Percentiles rank a stretch among this genome's conserved stretches.
Conservation (phyloP, 108 stramenopile species). For the Asterionellopsis glacialis region DNA sequence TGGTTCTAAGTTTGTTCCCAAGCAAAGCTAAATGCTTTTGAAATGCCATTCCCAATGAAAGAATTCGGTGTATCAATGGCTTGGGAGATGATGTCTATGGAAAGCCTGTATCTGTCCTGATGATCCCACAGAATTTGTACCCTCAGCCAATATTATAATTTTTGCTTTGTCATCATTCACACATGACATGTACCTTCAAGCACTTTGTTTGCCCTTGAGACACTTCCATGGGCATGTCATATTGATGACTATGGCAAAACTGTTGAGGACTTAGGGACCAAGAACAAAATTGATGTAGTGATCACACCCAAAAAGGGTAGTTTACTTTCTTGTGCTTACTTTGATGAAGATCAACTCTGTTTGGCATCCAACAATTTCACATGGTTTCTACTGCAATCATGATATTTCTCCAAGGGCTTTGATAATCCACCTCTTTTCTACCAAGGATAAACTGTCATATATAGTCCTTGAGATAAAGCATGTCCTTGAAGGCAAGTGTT, state of each 20-base stretch:
- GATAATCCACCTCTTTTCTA: slow-evolving; percentile 56
- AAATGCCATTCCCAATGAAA: slow-evolving; percentile 30
- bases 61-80: slow-evolving; percentile 39
- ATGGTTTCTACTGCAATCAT: slow-evolving; percentile 40
- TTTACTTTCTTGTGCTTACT: slow-evolving; percentile 46
- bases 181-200: slow-evolving; percentile 40
- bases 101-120: slow-evolving; percentile 23
- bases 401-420: slow-evolving; percentile 32
- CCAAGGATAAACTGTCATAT: slow-evolving; percentile 27
- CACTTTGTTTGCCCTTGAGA: slow-evolving; percentile 52
- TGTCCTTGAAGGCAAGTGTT: slow-evolving; percentile 29
- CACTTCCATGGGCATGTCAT: slow-evolving; percentile 51
- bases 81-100: slow-evolving; percentile 34
- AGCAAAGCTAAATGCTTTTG: slow-evolving; percentile 38
- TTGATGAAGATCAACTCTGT: slow-evolving; percentile 58
- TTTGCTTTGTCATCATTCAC: slow-evolving; percentile 41
- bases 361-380: slow-evolving; percentile 55
- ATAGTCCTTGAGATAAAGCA: slow-evolving; percentile 33
- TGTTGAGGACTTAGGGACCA: slow-evolving; percentile 50
- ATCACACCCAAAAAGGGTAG: slow-evolving; percentile 21
- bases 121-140: slow-evolving; percentile 17
- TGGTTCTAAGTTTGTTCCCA: slow-evolving; percentile 35
- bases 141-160: slow-evolving; percentile 27
- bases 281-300: slow-evolving; percentile 48
- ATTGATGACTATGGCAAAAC: slow-evolving; percentile 38